phyloP scores from a whole-genome alignment of 495 filamentous ascomycete species.

The Parathielavia hyrcaniae region DNA sequence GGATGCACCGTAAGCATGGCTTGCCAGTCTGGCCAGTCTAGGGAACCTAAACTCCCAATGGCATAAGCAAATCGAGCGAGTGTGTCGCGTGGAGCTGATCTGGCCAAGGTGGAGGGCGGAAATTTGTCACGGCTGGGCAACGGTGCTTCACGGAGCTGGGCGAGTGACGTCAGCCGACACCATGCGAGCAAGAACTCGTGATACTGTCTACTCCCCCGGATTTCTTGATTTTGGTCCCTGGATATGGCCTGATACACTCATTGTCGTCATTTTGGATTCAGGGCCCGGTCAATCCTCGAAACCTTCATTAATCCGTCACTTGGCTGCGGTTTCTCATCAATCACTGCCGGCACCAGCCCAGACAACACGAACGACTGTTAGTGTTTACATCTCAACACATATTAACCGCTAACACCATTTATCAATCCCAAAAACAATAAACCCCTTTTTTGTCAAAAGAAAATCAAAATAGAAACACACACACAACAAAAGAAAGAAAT shows the following conservation, averaged over 20 bases:
- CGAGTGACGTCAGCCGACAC: conserved; percentile 23
- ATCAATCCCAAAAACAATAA: not conserved
- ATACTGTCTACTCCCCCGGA: not conserved
- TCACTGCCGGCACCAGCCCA: too few relatives aligned
- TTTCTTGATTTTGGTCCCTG: conserved; percentile 16
- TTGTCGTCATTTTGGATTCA: not conserved
- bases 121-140: conserved; percentile 7
- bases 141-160: not conserved
- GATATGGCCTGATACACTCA: not conserved
- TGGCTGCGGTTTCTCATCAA: too few relatives aligned
- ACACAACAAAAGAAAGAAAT: not conserved
- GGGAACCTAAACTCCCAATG: not conserved
- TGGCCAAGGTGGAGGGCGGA: conserved; percentile 9
- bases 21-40: not conserved
- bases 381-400: too few relatives aligned
- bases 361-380: too few relatives aligned
- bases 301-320: too few relatives aligned
- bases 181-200: not conserved
- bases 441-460: not conserved
- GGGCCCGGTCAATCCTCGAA: too few relatives aligned
- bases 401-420: too few relatives aligned
- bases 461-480: too few relatives aligned
- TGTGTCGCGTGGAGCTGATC: conserved; percentile 7
- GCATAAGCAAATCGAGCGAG: not conserved
- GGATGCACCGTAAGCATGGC: not conserved